phyloP scores from a whole-genome alignment of 2,329 filamentous ascomycete species.

The Phialophora expanda region DNA sequence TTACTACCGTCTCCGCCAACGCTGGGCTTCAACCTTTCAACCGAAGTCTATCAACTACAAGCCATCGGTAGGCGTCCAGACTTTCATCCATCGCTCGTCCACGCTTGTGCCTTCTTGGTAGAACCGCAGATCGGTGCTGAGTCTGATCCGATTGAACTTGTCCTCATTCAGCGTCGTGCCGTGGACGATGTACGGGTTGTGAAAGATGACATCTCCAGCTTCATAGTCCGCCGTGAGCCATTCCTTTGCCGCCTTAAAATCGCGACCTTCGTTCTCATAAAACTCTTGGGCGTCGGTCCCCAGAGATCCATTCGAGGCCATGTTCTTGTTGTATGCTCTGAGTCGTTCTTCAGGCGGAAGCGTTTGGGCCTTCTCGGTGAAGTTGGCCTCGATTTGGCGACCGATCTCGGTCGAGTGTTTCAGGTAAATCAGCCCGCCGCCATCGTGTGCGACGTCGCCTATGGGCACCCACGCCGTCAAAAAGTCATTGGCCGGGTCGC shows the following conservation, averaged over 20 bases:
- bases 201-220: slow-evolving; percentile 51
- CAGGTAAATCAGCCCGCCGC: slow-evolving; percentile 53
- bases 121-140: background rate
- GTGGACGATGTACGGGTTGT: slow-evolving; percentile 52
- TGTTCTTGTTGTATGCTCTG: slow-evolving; percentile 43
- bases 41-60: no score
- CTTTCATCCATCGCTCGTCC: background rate
- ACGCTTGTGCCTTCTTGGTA: background rate
- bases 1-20: no score
- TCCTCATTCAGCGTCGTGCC: background rate
- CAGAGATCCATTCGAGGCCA: slow-evolving; percentile 27
- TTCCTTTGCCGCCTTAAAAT: no score
- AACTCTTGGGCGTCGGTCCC: slow-evolving; percentile 29
- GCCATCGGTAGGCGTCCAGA: no score
- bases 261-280: no score
- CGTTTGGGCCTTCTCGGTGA: slow-evolving; percentile 39
- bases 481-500: background rate
- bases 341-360: slow-evolving; percentile 44
- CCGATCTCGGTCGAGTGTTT: slow-evolving; percentile 47
- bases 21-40: no score
- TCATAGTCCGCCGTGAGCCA: slow-evolving; percentile 47
- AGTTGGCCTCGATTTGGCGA: slow-evolving; percentile 47
- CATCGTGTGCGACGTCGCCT: slow-evolving; percentile 45
- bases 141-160: background rate
- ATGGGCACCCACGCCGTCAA: slow-evolving; percentile 47